phyloP scores from a whole-genome alignment of 2,329 filamentous ascomycete genomes.

The Cadophora sp. region DNA sequence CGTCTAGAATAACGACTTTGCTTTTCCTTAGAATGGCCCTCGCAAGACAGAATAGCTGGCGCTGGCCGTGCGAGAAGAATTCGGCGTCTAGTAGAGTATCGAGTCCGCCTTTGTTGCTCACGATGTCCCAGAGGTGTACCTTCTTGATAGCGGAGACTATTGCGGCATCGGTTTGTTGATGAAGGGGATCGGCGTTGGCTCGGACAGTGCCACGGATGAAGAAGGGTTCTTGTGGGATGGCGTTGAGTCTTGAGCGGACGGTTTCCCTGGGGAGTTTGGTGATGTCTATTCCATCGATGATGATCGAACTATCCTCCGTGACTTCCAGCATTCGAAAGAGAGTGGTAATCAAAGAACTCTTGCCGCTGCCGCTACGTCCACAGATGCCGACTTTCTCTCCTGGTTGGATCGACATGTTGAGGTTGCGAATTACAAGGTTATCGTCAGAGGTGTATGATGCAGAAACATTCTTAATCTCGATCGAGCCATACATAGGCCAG shows the following conservation, averaged over 20 bases:
- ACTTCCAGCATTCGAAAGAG: constrained; percentile 58
- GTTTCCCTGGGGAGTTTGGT: constrained; percentile 50
- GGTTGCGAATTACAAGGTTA: constrained; percentile 30
- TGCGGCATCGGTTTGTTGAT: constrained; percentile 47
- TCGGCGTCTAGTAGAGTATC: constrained; percentile 49
- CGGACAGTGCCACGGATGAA: constrained; percentile 56
- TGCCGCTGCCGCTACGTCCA: constrained; percentile 54
- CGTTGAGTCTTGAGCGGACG: constrained; percentile 52
- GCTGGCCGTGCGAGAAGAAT: constrained; percentile 68
- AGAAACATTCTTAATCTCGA: constrained; percentile 45
- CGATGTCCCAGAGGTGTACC: constrained; percentile 46
- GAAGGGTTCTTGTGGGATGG: constrained; percentile 57
- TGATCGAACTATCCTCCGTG: constrained; percentile 50
- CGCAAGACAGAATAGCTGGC: constrained; percentile 54
- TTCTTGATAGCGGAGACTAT: constrained; percentile 54
- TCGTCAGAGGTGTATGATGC: constrained; percentile 42
- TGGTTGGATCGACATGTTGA: constrained; percentile 56
- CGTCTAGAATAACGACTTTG: constrained; percentile 47
- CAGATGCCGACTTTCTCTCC: constrained; percentile 58
- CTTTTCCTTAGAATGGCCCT: constrained; percentile 50
- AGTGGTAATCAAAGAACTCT: constrained; percentile 53
- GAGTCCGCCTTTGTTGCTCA: constrained; percentile 35
- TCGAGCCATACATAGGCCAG: constrained; percentile 40
- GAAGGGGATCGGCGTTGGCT: constrained; percentile 55
- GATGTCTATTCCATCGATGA: constrained; percentile 56